Evolutionary conservation across 495 filamentous ascomycete species (phyloP), one percentile per base, ranked within the genome.

Genomic region (Schizothecium vesticola): DNA sequence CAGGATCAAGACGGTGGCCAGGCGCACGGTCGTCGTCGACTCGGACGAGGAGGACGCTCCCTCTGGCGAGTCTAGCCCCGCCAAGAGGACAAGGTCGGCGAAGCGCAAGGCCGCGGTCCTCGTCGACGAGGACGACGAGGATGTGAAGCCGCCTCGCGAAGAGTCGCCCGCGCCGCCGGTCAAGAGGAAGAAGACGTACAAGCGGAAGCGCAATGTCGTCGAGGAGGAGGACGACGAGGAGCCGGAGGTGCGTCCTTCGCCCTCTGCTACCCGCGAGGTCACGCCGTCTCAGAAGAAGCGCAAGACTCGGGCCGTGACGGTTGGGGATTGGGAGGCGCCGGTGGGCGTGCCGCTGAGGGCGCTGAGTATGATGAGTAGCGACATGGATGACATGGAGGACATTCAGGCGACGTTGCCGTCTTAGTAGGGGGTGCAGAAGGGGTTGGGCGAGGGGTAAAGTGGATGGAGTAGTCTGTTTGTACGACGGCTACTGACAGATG

Each of bases 331-430:
- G 56, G 25, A 56, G 56, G 43, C 3, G 21, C 25, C 28, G 23
- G 23, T 57, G 23, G 13, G n/a, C 33, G 43, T 5, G n/a, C 65
- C 57, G 26, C 3, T 25, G 56, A 16, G 19, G 56, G 33, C 31
- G 8, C 25, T 28, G 29, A 65, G 69, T 31, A 66, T 43, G 1
- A 65, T 69, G 6, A 74, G 72, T 58, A 76, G 74, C 26, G 70
- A 75, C 31, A 75, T 74, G 69, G 69, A 75, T 43, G 73, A 77
- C 31, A 76, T 77, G 73, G 75, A 80, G 51, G 78, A 78, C 62
- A 79, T 79, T 57, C 73, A 73, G 23, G 74, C 76, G 11, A 70
- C 59, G 16, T 23, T 73, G 29, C 75, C 72, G 25, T 1, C 19
- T 0, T 3, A 4, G 33, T 13, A 43, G 13, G 13, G 33, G 13